Base-by-base conservation (phyloP, 2,329 filamentous ascomycete species). In the Ophiostoma fasciatum region DNA sequence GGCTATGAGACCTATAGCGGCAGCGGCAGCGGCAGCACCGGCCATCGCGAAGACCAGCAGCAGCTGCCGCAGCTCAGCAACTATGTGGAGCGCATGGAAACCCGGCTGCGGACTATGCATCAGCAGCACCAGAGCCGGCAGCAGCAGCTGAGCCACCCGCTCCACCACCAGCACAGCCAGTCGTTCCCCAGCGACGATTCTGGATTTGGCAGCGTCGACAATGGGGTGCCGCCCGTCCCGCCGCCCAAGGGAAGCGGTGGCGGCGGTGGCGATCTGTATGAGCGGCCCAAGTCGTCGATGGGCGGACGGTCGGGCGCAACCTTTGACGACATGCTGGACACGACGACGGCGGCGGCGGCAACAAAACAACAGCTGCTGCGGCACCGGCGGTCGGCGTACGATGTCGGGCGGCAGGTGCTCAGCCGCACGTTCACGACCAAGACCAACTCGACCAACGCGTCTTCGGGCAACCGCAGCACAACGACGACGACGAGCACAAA, bases 21-120 rank as follows among this genome's bases (percentile, higher is more conserved):
- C 50, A 66, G 67, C 45, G 40, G 36, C 14, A 36, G 40, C 42
- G 53, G 60, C 32, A 58, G 62, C 21, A 51, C 52, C 11, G 53
- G 63, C 7, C 50, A 54, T 8, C 53, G 55, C 28, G 55, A 53
- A 18, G 65, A 71, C 32, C 68, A 66, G 25, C 58, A 67, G 28
- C 64, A 72, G 1, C 70, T 75, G 4, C 78, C 82, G 14, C 74
- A 87, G 47, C 62, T 94, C 10, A 81, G 75, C 51, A 87, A 81
- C 49, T 94, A 94, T 49, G 84, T 93, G 5, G 75, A 90, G 49
- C 73, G 85, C 33, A 94, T 96, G 85, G 88, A 96, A 53, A 80
- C 72, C 45, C 74, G 83, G 25, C 59, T 94, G 28, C 71, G 74
- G 33, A 73, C 72, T 42, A 73, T 84, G 63, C 79, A 87, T 36